Percentiles rank a stretch among this genome's conserved stretches.
Evolutionary conservation across 78 protist species (phyloP).

Genomic region (slime mould (Dictyostelium discoideum)): DNA sequence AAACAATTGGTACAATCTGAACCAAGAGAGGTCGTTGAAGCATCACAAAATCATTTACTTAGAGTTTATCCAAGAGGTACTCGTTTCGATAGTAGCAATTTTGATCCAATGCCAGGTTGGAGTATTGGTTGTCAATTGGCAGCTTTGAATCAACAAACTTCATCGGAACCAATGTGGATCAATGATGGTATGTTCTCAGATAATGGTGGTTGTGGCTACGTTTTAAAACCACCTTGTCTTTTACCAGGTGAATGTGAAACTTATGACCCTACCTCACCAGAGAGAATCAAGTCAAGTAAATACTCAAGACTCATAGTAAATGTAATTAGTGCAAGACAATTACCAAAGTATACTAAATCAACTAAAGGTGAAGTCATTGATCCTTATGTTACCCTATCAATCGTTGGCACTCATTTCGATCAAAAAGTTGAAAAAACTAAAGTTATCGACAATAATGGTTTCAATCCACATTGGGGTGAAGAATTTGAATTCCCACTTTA

Average conservation of each 20-base stretch:
- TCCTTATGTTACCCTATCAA: slow-evolving; percentile 70
- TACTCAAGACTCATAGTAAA: not conserved
- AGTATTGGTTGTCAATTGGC: slow-evolving; percentile 84
- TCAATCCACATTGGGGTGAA: slow-evolving; percentile 84
- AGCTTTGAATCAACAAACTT: slow-evolving; percentile 92
- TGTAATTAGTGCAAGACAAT: slow-evolving; percentile 71
- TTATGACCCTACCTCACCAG: slow-evolving; percentile 8
- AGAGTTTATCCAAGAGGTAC: slow-evolving; percentile 92
- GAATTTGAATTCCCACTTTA: slow-evolving; percentile 44
- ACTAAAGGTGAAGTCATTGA: slow-evolving; percentile 73
- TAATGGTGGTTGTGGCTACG: slow-evolving; percentile 83
- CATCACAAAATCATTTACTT: slow-evolving; percentile 64
- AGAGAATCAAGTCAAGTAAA: not conserved
- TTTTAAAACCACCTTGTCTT: slow-evolving; percentile 81
- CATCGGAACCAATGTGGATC: slow-evolving; percentile 70
- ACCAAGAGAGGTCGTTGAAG: slow-evolving; percentile 4
- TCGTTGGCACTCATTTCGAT: slow-evolving; percentile 46
- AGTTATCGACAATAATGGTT: slow-evolving; percentile 74
- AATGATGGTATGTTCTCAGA: slow-evolving; percentile 80
- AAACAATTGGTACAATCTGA: not conserved
- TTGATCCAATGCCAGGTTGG: slow-evolving; percentile 90
- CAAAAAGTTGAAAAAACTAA: slow-evolving; percentile 25
- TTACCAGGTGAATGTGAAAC: not conserved
- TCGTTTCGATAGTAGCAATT: slow-evolving; percentile 90
- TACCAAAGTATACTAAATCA: slow-evolving; percentile 72